Percentiles rank a stretch among this genome's conserved stretches.
Conservation (phyloP, 345 rosid genomes). For the Orychophragmus violaceus region DNA sequence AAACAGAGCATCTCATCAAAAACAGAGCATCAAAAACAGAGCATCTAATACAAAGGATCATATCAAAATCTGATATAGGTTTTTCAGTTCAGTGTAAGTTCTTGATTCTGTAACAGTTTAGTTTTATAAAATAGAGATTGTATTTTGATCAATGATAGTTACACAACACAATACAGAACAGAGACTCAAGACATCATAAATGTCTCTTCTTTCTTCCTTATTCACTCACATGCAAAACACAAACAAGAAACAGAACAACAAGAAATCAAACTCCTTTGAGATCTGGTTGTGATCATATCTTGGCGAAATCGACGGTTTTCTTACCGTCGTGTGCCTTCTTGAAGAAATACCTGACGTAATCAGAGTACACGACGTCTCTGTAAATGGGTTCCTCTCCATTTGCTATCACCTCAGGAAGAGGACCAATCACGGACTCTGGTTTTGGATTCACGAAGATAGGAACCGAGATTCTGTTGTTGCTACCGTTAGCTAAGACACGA, state of each 20-base stretch:
- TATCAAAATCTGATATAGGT: too few relatives aligned
- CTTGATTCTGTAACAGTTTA: neutral
- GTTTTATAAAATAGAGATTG: neutral
- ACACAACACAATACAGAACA: constrained; percentile 5
- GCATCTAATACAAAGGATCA: neutral
- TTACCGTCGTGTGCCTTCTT: constrained; percentile 36
- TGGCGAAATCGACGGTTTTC: constrained; percentile 35
- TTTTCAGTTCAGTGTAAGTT: neutral
- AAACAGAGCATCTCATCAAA: neutral
- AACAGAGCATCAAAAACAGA: too few relatives aligned
- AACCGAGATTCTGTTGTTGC: constrained; percentile 32
- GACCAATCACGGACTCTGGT: constrained; percentile 31
- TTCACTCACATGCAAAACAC: constrained; percentile 5
- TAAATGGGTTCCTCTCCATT: constrained; percentile 31
- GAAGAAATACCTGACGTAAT: constrained; percentile 32
- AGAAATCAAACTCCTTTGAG: neutral
- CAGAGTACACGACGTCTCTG: constrained; percentile 29
- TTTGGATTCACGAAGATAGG: constrained; percentile 33
- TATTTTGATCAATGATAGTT: neutral
- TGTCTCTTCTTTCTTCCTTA: neutral
- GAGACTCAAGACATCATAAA: neutral
- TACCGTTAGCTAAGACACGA: constrained; percentile 32
- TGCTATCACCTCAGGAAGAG: constrained; percentile 23
- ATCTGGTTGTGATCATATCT: constrained; percentile 9
- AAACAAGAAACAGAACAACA: neutral